A percentile compares a stretch with the other conserved stretches of the same genome.
These are phyloP conservation scores for Chaetomium sp. DNA, from an alignment of 2,329 filamentous ascomycete species.

Conservation along the genomic window DNA sequence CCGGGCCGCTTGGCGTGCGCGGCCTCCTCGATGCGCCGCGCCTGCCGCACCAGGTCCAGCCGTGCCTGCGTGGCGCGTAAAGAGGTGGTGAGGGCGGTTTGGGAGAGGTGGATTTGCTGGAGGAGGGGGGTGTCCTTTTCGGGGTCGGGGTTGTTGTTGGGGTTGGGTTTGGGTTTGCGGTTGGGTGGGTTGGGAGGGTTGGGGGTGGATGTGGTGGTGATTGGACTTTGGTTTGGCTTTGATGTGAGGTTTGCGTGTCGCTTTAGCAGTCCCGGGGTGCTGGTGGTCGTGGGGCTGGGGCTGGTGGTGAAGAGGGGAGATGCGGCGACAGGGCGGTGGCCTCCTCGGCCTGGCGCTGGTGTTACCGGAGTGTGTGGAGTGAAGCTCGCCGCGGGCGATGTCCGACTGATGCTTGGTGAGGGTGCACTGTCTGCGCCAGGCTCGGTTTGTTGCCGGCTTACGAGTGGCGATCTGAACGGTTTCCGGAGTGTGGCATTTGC, in stretches of 20 bases:
- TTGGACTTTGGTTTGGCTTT: background rate
- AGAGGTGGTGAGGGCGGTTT: slow-evolving; percentile 13
- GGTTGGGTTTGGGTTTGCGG: background rate
- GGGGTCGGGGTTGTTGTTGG: background rate
- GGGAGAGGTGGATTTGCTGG: slow-evolving; percentile 24
- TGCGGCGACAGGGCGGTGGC: background rate
- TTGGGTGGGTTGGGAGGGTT: background rate
- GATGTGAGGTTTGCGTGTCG: background rate
- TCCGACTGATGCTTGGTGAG: background rate
- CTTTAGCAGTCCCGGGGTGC: background rate
- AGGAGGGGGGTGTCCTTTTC: slow-evolving; percentile 21
- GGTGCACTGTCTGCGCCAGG: background rate
- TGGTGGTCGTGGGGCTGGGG: background rate
- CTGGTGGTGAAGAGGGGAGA: slow-evolving; percentile 1
- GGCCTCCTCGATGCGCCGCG: slow-evolving; percentile 49
- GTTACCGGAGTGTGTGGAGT: background rate
- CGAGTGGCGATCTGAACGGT: slow-evolving; percentile 69
- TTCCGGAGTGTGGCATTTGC: slow-evolving; percentile 62
- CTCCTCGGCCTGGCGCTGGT: slow-evolving; percentile 1
- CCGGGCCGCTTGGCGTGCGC: background rate
- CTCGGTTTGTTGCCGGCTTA: slow-evolving; percentile 27
- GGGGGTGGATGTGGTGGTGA: background rate
- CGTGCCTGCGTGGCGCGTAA: slow-evolving; percentile 34
- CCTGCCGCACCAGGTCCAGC: slow-evolving; percentile 48
- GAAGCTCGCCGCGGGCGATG: background rate